Percentiles rank a stretch among this genome's conserved stretches.
These are phyloP conservation scores for Trametes hirsuta DNA, from an alignment of 1,284 basidiomycete species.

Conservation along the genomic window DNA sequence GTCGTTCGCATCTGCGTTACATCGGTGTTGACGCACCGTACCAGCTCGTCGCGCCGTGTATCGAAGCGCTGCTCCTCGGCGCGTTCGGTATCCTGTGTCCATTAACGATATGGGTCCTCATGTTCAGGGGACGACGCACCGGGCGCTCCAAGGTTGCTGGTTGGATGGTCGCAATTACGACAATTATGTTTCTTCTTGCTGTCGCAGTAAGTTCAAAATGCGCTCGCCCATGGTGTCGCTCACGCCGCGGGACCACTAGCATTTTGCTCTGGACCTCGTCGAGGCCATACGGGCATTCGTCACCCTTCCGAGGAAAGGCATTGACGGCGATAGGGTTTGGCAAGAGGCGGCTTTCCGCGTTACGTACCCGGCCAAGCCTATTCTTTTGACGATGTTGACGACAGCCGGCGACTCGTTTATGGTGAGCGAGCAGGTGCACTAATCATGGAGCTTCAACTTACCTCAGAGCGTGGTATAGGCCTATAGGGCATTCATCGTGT, in stretches of 20 bases:
- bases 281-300: too few relatives aligned
- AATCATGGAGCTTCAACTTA: too few relatives aligned
- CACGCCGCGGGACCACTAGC: too few relatives aligned
- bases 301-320: too few relatives aligned
- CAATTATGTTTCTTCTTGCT: not conserved
- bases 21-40: not conserved
- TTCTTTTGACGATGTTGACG: not conserved
- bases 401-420: not conserved
- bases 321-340: too few relatives aligned
- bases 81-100: not conserved
- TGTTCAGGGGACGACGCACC: not conserved
- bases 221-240: too few relatives aligned
- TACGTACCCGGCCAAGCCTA: too few relatives aligned
- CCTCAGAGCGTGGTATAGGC: not conserved
- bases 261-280: too few relatives aligned
- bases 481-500: not conserved
- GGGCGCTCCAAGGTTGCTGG: not conserved
- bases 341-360: too few relatives aligned
- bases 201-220: not conserved
- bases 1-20: not conserved
- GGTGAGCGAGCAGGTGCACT: not conserved
- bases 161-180: not conserved
- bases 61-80: not conserved
- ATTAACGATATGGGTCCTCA: constrained; percentile 5
- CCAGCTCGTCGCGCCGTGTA: not conserved